Evolutionary conservation across 441 rosid genomes (phyloP).

Genomic region (Corymbia citriodora): DNA sequence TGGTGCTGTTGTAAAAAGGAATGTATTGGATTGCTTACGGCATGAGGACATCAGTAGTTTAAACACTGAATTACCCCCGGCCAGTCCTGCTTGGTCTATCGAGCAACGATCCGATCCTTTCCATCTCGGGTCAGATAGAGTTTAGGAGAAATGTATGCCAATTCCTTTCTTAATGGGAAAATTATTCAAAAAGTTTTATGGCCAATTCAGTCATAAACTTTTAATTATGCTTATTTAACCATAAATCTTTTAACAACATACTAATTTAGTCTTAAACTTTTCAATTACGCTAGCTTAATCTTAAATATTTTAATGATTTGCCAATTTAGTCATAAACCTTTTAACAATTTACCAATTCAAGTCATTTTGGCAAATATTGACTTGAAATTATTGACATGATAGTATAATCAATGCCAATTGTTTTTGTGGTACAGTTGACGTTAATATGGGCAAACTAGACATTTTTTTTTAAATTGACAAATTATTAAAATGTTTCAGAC

Average conservation of each 20-base stretch:
- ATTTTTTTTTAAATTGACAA: not conserved
- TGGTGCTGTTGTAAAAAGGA: not conserved
- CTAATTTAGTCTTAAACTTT: not conserved
- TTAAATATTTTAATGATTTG: rapidly evolving
- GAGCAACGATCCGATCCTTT: not conserved
- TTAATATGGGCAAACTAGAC: not conserved
- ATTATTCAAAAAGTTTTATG: too few species aligned
- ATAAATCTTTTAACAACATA: not conserved
- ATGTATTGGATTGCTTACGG: not conserved
- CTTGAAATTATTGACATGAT: rapidly evolving
- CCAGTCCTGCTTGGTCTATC: not conserved
- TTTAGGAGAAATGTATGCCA: not conserved
- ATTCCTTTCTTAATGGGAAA: not conserved
- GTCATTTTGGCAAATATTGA: rapidly evolving
- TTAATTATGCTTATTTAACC: not conserved
- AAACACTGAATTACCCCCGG: not conserved
- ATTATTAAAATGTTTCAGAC: too few species aligned
- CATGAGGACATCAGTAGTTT: not conserved
- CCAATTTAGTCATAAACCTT: rapidly evolving
- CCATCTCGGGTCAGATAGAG: not conserved
- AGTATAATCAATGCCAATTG: rapidly evolving
- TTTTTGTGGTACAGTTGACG: rapidly evolving
- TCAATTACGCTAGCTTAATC: not conserved
- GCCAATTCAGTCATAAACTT: too few species aligned
- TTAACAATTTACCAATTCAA: not conserved